Base-by-base conservation (phyloP, 805 yeast species). In the Candida stauntonica region DNA sequence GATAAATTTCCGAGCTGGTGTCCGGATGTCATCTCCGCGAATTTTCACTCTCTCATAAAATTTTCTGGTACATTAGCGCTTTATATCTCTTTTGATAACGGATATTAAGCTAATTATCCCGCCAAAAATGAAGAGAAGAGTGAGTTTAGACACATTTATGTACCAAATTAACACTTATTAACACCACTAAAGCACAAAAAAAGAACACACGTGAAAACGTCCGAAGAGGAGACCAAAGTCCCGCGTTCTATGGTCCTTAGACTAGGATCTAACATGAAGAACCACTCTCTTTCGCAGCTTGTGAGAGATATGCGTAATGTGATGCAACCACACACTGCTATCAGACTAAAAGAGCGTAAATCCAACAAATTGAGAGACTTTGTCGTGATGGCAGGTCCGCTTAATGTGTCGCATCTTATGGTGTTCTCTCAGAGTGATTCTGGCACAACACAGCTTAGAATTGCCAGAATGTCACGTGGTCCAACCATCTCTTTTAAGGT, bases 311-410 rank as follows among this genome's bases (percentile, higher is more conserved):
- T 89, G 61, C 76, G 99, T 57, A 75, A 75, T 44, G 77, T 88
- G 47, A 88, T 93, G 96, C 93, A 87, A 58, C 99, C 99, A 12
- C 95, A 91, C 55, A 93, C 99, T 3, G 97, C 98, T 11, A 79
- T 87, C 53, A 84, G 79, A 49, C 71, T 93, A 42, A 73, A 81
- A 47, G 99, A 93, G 63, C 72, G 98, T 35, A 86, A 86, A 58
- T 70, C 86, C 28, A 93, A 93, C 62, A 85, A 80, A 57, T 69
- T 93, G 49, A 86, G 84, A 60, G 99, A 91, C 64, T 93, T 84
- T 52, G 75, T 89, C n/a, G 95, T 87, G n/a, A 89, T 93, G 96
- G 86, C 96, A 27, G 98, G 98, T 5, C 98, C 98, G 12, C 68
- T 93, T 31, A 95, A 95, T 19, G 96, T 93, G 17, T 73, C 91